Percentiles rank a stretch among this genome's conserved stretches.
Conservation (phyloP, 768 basidiomycete species). For the Lactarius hatsudake region DNA sequence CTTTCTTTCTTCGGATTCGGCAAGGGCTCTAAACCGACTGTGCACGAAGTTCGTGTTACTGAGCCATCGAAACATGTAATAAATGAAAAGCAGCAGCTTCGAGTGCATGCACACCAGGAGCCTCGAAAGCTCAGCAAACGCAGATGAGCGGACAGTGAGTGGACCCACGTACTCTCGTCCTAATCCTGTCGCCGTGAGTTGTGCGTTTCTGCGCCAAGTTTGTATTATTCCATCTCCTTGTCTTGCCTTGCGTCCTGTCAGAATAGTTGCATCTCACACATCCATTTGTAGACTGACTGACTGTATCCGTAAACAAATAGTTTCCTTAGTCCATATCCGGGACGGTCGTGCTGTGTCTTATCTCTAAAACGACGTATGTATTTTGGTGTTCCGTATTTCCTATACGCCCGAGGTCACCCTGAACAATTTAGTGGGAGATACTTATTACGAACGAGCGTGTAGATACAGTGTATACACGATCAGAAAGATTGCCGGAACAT, state of each 20-base stretch:
- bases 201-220: neutral
- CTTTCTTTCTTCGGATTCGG: conserved; percentile 26
- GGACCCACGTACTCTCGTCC: neutral
- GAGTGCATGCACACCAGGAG: neutral
- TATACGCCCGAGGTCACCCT: neutral
- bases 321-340: neutral
- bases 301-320: neutral
- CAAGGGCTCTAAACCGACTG: conserved; percentile 22
- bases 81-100: conserved; percentile 1
- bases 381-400: neutral
- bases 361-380: conserved; percentile 17
- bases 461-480: conserved; percentile 21
- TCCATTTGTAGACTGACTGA: neutral
- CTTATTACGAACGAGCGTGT: neutral
- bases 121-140: conserved; percentile 23
- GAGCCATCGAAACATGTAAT: conserved; percentile 9
- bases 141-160: conserved; percentile 1
- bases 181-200: neutral
- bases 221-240: neutral
- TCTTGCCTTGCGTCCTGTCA: neutral
- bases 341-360: conserved; percentile 2
- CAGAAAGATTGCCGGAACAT: conserved; percentile 70
- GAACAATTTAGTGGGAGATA: neutral
- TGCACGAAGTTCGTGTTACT: conserved; percentile 17
- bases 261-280: neutral